Conservation (phyloP, 2,329 filamentous ascomycete species). For the Aaosphaeria pasadenensis region DNA sequence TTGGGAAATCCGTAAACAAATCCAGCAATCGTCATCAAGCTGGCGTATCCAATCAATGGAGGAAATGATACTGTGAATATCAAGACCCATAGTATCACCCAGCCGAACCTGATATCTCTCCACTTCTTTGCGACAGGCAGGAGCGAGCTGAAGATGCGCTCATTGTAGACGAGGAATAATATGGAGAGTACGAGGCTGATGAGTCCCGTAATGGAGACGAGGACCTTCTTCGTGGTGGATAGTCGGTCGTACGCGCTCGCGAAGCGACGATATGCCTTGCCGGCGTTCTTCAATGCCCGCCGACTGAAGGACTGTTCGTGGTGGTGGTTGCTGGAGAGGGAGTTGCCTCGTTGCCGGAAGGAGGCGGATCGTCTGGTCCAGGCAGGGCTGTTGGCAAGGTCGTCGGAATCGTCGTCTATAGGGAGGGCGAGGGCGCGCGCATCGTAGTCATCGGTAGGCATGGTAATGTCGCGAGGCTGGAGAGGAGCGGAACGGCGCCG, state of each 20-base stretch:
- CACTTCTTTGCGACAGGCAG: slow-evolving; percentile 72
- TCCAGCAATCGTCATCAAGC: slow-evolving; percentile 66
- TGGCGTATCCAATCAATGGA: slow-evolving; percentile 83
- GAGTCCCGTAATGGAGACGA: slow-evolving; percentile 53
- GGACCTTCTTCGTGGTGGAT: slow-evolving; percentile 59
- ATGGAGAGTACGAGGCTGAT: slow-evolving; percentile 57
- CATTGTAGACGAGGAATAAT: slow-evolving; percentile 73
- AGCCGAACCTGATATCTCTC: slow-evolving; percentile 70
- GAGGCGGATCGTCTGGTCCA: slow-evolving; percentile 50
- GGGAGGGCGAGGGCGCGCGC: slow-evolving; percentile 54
- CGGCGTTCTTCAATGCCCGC: slow-evolving; percentile 42
- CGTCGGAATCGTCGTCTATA: slow-evolving; percentile 45
- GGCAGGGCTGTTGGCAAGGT: slow-evolving; percentile 43
- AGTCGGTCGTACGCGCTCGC: slow-evolving; percentile 55
- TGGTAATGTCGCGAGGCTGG: slow-evolving; percentile 13
- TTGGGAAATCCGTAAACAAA: slow-evolving; percentile 71
- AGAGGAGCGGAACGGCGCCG: too few species aligned
- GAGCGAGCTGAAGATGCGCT: slow-evolving; percentile 74
- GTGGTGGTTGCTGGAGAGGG: slow-evolving; percentile 22
- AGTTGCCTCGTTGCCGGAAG: slow-evolving; percentile 38
- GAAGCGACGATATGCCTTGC: slow-evolving; percentile 46
- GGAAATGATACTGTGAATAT: slow-evolving; percentile 80
- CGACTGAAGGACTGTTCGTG: slow-evolving; percentile 35
- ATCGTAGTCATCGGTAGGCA: slow-evolving; percentile 46
- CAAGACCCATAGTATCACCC: slow-evolving; percentile 70